Conservation (phyloP, 1,284 basidiomycete genomes). For the Apiotrichum gamsii region DNA sequence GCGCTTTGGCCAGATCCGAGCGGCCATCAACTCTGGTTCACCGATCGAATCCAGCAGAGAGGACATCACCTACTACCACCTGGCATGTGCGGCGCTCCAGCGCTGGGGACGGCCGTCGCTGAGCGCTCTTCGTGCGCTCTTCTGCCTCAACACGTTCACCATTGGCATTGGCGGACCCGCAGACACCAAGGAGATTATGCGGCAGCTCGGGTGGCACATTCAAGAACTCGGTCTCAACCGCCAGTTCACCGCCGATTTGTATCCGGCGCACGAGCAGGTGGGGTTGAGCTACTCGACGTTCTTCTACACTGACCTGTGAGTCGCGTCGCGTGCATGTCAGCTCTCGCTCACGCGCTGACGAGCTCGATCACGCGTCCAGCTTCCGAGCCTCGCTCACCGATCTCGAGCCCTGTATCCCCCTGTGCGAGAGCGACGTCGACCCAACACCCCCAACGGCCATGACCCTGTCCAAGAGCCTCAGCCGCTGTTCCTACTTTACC, state of each 20-base stretch:
- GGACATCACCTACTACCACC: constrained; percentile 27
- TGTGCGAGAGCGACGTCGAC: constrained; percentile 24
- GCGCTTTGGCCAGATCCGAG: constrained; percentile 13
- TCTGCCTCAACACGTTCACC: constrained; percentile 21
- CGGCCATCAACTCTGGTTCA: not conserved
- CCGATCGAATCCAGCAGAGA: constrained; percentile 10
- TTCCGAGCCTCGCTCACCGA: constrained; percentile 22
- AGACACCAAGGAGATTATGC: constrained; percentile 18
- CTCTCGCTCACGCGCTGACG: not conserved
- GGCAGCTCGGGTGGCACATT: constrained; percentile 27
- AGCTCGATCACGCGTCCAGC: constrained; percentile 14
- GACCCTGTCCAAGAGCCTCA: constrained; percentile 14
- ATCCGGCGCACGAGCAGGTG: constrained; percentile 20
- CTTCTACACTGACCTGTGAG: constrained; percentile 27
- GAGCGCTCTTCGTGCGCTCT: constrained; percentile 23
- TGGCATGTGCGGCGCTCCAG: constrained; percentile 19
- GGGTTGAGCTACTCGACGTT: constrained; percentile 18
- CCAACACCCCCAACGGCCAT: constrained; percentile 3
- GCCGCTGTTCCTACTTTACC: constrained; percentile 11
- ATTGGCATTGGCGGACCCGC: constrained; percentile 17
- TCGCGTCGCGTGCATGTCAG: not conserved
- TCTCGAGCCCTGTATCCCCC: constrained; percentile 16
- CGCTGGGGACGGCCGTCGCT: constrained; percentile 21
- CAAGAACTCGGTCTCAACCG: constrained; percentile 22
- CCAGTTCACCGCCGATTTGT: constrained; percentile 16